These are phyloP conservation scores for Volvariella volvacea DNA, from an alignment of 1,284 basidiomycete species.

Conservation along the genomic window DNA sequence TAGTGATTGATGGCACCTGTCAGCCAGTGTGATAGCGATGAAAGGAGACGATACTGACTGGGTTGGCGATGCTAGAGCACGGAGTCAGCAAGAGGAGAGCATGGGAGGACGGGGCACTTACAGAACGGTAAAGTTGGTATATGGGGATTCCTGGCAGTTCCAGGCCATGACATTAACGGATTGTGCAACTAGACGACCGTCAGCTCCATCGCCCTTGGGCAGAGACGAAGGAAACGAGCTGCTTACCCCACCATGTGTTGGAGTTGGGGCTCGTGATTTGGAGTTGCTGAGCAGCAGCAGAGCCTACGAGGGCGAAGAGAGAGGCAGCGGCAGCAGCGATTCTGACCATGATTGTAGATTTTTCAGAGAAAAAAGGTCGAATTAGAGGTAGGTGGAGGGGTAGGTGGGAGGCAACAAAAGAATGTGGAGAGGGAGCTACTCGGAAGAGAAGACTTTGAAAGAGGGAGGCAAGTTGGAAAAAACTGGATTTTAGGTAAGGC, in stretches of 20 bases:
- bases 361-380: no score
- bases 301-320: constrained; percentile 18
- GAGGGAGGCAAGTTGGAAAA: neutral
- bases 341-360: constrained; percentile 9
- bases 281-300: constrained; percentile 18
- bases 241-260: constrained; percentile 33
- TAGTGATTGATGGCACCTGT: constrained; percentile 15
- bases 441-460: neutral
- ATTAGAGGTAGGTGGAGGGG: constrained; percentile 10
- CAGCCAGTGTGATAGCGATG: neutral
- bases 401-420: constrained; percentile 1
- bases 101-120: constrained; percentile 16
- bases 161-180: constrained; percentile 29
- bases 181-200: constrained; percentile 23
- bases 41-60: constrained; percentile 9
- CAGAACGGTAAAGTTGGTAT: constrained; percentile 26
- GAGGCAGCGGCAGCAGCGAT: constrained; percentile 12
- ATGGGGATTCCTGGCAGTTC: constrained; percentile 23
- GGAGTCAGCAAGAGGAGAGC: constrained; percentile 3
- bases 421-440: neutral
- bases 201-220: neutral
- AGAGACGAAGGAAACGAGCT: neutral
- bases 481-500: neutral
- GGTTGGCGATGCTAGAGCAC: constrained; percentile 16
- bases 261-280: constrained; percentile 20